phyloP scores from a whole-genome alignment of 1,139 yeast species.

The Suhomyces anneliseae region DNA sequence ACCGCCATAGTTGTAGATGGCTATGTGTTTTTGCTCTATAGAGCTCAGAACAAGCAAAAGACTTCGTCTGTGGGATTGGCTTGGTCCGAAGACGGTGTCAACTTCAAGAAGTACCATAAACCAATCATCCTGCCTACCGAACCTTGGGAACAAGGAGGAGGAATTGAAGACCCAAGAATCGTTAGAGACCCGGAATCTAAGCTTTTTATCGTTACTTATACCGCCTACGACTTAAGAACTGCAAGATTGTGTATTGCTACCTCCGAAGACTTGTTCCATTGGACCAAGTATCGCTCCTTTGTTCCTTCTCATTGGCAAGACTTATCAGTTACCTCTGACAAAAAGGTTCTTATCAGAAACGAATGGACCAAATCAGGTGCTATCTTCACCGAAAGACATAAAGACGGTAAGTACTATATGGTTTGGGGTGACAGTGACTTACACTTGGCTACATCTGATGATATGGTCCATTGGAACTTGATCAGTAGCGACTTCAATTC shows the following conservation, averaged over 20 bases:
- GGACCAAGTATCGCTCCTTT: conserved; percentile 43
- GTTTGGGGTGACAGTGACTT: conserved; percentile 47
- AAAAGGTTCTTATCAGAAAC: conserved; percentile 25
- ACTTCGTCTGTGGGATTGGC: conserved; percentile 42
- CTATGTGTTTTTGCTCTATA: conserved; percentile 37
- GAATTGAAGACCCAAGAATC: conserved; percentile 47
- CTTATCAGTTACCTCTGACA: conserved; percentile 28
- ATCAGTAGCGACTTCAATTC: conserved; percentile 21
- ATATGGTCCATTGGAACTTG: conserved; percentile 37
- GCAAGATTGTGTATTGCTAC: conserved; percentile 48
- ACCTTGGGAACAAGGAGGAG: conserved; percentile 44
- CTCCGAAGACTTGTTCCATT: conserved; percentile 38
- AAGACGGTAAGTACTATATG: conserved; percentile 44
- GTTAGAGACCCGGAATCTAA: conserved; percentile 40
- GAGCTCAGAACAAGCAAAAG: conserved; percentile 42
- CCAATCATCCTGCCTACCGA: conserved; percentile 42
- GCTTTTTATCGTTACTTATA: conserved; percentile 42
- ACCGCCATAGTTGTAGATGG: conserved; percentile 45
- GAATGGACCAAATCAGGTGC: conserved; percentile 51
- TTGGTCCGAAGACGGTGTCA: conserved; percentile 43
- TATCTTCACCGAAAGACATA: conserved; percentile 32
- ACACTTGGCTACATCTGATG: conserved; percentile 38
- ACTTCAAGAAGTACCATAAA: conserved; percentile 30
- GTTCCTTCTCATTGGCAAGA: conserved; percentile 37
- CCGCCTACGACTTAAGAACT: conserved; percentile 37